Conservation (phyloP, 2,329 filamentous ascomycete genomes). For the Byssoonygena ceratinophila region DNA sequence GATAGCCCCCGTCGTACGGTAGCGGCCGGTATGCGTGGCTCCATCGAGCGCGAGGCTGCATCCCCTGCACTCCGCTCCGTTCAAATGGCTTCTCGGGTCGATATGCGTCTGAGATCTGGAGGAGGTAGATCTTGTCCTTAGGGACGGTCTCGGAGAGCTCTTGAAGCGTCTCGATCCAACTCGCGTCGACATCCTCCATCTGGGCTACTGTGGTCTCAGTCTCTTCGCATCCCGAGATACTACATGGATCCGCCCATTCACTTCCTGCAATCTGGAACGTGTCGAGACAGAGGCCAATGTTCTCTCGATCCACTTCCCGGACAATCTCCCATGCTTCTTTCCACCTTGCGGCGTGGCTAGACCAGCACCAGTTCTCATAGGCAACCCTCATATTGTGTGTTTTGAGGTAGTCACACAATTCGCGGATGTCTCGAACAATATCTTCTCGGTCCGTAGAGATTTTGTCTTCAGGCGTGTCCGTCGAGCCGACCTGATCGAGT, state of each 20-base stretch:
- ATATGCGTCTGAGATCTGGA: constrained; percentile 69
- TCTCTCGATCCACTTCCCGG: constrained; percentile 49
- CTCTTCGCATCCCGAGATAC: constrained; percentile 49
- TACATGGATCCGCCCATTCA: constrained; percentile 64
- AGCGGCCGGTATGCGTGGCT: constrained; percentile 60
- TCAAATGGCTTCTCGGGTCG: constrained; percentile 48
- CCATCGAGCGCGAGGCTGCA: constrained; percentile 56
- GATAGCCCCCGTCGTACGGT: constrained; percentile 59
- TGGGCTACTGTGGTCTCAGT: constrained; percentile 20
- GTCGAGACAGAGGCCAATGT: constrained; percentile 65
- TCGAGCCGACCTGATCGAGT: constrained; percentile 45
- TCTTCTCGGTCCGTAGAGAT: constrained; percentile 43
- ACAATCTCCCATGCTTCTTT: constrained; percentile 60
- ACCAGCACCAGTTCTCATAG: constrained; percentile 79
- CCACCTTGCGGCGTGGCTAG: constrained; percentile 59
- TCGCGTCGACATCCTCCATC: constrained; percentile 39
- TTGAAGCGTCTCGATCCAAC: constrained; percentile 46
- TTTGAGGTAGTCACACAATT: constrained; percentile 53
- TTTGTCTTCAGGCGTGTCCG: constrained; percentile 48
- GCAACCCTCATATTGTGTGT: constrained; percentile 51
- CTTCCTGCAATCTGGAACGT: constrained; percentile 65
- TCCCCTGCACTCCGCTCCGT: constrained; percentile 42
- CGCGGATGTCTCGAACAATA: constrained; percentile 51
- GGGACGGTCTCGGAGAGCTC: constrained; percentile 50
- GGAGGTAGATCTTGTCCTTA: constrained; percentile 58